Evolutionary conservation across 2,329 filamentous ascomycete species (phyloP), one percentile per base, ranked within the genome.

Genomic region (Colletotrichum kahawae): DNA sequence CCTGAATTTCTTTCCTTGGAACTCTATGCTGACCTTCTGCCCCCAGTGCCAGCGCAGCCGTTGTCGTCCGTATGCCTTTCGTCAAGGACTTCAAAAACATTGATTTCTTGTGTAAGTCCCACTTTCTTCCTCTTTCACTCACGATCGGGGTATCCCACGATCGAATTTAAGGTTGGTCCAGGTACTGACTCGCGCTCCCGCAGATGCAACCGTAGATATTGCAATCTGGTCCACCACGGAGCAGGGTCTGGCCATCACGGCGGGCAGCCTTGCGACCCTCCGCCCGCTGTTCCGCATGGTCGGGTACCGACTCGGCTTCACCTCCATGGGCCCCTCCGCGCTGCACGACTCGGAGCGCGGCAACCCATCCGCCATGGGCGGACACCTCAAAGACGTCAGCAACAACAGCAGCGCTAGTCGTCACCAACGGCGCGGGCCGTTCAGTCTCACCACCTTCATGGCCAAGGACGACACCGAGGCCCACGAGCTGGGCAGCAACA

Each of bases 221-320:
- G 87, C 87, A 21, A 87, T 89, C 77, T 90, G 88, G 87, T 88
- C 87, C 4, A 86, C 84, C 1, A 81, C 85, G 13, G 88, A 90
- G 72, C 82, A 86, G 43, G 86, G 86, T n/a, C 82, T 90, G 3
- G 86, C 87, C 62, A 86, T 90, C 77, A 85, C 85, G 9, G 88
- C 88, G 18, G 86, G 85, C 29, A 85, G 84, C 34, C 83, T 88
- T 16, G 86, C 87, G 10, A 89, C 88, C 0, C 81, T 89, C 12
- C 85, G 87, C 4, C 88, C 88, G 2, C 82, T 90, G 4, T 75
- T 85, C 77, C 83, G 84, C 71, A 54, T 79, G 31, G 66, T 87
- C 51, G 80, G 79, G 70, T 79, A 79, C 66, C 81, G 79, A 67
- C 76, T 87, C 54, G 82, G 81, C 68, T 76, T 83, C 48, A 74